phyloP scores from a whole-genome alignment of 208 protist species.

The Wallacemonas sp. region DNA sequence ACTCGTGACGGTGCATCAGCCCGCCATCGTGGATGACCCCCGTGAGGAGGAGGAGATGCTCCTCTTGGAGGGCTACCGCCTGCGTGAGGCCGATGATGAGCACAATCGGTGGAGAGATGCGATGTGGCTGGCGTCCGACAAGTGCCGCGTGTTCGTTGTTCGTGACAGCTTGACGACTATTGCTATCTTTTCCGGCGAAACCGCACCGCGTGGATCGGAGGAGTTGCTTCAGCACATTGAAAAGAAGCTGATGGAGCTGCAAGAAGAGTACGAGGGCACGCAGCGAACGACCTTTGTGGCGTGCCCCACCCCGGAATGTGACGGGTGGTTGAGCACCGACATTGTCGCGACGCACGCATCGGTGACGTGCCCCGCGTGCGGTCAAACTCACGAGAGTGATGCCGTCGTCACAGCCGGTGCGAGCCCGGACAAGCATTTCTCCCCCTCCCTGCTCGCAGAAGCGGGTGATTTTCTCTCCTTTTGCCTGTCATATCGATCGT shows the following conservation, averaged over 20 bases:
- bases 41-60: constrained; percentile 48
- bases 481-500: constrained; percentile 49
- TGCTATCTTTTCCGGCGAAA: constrained; percentile 66
- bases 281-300: constrained; percentile 45
- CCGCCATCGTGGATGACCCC: constrained; percentile 25
- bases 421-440: constrained; percentile 33
- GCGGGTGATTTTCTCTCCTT: constrained; percentile 59
- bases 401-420: constrained; percentile 40
- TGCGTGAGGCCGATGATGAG: constrained; percentile 77
- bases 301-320: constrained; percentile 71
- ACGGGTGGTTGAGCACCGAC: constrained; percentile 57
- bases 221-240: constrained; percentile 67
- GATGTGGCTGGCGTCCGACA: constrained; percentile 71
- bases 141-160: constrained; percentile 74
- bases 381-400: constrained; percentile 47
- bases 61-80: constrained; percentile 57
- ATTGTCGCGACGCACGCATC: constrained; percentile 39
- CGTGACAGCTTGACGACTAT: constrained; percentile 60
- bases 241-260: constrained; percentile 44
- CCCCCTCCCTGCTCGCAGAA: constrained; percentile 50
- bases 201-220: constrained; percentile 42
- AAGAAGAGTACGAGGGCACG: constrained; percentile 75
- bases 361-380: constrained; percentile 59
- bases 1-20: constrained; percentile 65
- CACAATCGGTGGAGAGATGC: constrained; percentile 86